Percentiles rank a stretch among this genome's conserved stretches.
Conservation (phyloP, 768 basidiomycete species). For the Scleroderma citrinum region DNA sequence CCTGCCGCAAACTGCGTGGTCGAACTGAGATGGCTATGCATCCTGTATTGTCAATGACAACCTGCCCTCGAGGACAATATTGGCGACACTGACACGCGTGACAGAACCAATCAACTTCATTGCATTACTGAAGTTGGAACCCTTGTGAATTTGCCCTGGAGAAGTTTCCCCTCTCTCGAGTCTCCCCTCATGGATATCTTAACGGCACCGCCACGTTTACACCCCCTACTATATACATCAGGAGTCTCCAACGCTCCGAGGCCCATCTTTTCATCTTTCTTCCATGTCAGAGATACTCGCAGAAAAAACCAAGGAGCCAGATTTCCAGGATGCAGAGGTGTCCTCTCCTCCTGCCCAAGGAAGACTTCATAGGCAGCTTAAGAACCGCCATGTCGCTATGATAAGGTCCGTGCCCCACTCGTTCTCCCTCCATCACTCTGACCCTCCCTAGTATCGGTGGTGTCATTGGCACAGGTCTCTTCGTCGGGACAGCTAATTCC, state of each 20-base stretch:
- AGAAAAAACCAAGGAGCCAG: conserved; percentile 17
- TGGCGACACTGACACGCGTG: too few species aligned
- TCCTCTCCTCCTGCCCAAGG: not conserved
- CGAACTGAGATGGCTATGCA: not conserved
- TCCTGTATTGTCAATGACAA: not conserved
- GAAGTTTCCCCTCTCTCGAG: not conserved
- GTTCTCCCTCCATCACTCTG: not conserved
- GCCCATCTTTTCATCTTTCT: not conserved
- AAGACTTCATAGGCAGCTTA: conserved; percentile 53
- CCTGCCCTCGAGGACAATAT: not conserved
- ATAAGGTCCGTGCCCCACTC: conserved; percentile 45
- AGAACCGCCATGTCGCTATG: conserved; percentile 79
- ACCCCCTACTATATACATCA: not conserved
- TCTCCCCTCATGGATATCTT: too few species aligned
- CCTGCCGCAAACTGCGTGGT: too few species aligned
- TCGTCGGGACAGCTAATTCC: conserved; percentile 56
- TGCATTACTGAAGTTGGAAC: too few species aligned
- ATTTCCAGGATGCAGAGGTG: conserved; percentile 19
- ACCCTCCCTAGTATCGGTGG: conserved; percentile 48
- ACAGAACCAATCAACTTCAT: too few species aligned
- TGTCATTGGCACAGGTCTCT: conserved; percentile 55
- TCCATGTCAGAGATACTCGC: conserved; percentile 7
- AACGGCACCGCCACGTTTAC: conserved; percentile 1
- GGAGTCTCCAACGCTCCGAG: not conserved
- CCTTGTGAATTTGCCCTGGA: too few species aligned